phyloP scores from a whole-genome alignment of 805 yeast species.

The Danielozyma ontarioensis region DNA sequence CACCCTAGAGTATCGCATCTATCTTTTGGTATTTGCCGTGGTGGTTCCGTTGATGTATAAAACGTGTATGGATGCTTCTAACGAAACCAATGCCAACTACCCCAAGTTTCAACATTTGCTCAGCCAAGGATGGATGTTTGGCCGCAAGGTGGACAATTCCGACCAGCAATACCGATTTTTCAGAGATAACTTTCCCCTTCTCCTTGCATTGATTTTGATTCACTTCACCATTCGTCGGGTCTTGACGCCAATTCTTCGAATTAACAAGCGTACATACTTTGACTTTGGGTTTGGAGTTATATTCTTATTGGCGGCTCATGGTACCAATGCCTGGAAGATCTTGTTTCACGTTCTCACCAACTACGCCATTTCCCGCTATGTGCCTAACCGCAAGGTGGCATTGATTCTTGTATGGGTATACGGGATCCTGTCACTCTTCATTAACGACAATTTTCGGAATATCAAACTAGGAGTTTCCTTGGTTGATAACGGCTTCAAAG shows the following conservation, averaged over 20 bases:
- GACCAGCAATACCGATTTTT: constrained; percentile 87
- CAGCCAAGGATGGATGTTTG: constrained; percentile 84
- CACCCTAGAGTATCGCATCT: constrained; percentile 69
- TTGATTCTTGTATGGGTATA: constrained; percentile 61
- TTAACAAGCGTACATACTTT: constrained; percentile 48
- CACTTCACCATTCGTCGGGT: constrained; percentile 52
- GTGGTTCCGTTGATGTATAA: constrained; percentile 80
- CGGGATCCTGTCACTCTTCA: constrained; percentile 70
- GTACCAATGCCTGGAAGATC: constrained; percentile 63
- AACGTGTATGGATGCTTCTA: constrained; percentile 78
- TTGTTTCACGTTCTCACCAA: constrained; percentile 51
- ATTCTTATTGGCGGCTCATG: constrained; percentile 73
- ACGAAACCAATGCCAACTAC: constrained; percentile 70
- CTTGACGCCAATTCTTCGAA: constrained; percentile 11
- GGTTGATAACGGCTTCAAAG: constrained; percentile 60
- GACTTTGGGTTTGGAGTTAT: constrained; percentile 69
- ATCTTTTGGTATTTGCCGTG: constrained; percentile 55
- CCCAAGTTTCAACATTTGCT: constrained; percentile 54
- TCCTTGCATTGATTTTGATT: constrained; percentile 47
- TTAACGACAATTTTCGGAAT: constrained; percentile 65
- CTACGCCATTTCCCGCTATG: constrained; percentile 43
- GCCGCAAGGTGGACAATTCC: constrained; percentile 87
- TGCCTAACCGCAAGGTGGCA: constrained; percentile 34
- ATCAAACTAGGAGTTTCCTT: constrained; percentile 49
- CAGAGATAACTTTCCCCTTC: constrained; percentile 67